Evolutionary conservation across 345 rosid species (phyloP), one percentile per base, ranked within the genome.

Genomic region (Reutealis trisperma): DNA sequence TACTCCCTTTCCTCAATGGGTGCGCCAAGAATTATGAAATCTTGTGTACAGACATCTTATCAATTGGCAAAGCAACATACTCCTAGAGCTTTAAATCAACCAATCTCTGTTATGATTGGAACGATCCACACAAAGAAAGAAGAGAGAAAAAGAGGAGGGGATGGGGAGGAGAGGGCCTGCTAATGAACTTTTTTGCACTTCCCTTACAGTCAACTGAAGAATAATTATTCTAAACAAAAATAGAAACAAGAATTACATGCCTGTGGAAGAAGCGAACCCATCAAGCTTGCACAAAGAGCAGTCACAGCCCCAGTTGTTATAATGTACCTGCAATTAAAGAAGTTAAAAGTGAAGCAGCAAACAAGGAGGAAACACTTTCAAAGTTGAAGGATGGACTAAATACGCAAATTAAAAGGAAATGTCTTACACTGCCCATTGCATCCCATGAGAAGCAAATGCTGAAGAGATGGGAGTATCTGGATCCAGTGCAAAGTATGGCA

Each of bases 361-460:
- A 68, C 24, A 8, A 9, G 1, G 15, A 67, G 15, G 27, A 44
- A 22, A 71, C 32, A 27, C 27, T 2, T 14, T 49, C 10, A 49
- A 71, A 27, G 8, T 12, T 5, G 62, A 73, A 27, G n/a, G 63
- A 75, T 22, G 54, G 37, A 25, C 14, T 24, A 8, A 44, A 34
- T 42, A 21, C 8, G 21, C 6, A 30, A 75, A 45, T 16, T 21
- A 25, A 37, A 44, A 63, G 21, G 21, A 63, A 47, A 63, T 32
- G 8, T 70, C 93, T 84, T 87, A 88, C 94, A 88, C 87, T 64
- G 94, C 94, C 94, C 92, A 90, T 37, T 90, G 90, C 92, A 90
- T 88, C 62, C 94, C 90, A 61, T 89, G 83, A 72, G 89, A 85
- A 84, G 87, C 88, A 86, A 90, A 90, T 52, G 91, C 90, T 45